These are phyloP conservation scores for Saccharomyces paradoxus DNA, from an alignment of 805 yeast species.

Conservation along the genomic window DNA sequence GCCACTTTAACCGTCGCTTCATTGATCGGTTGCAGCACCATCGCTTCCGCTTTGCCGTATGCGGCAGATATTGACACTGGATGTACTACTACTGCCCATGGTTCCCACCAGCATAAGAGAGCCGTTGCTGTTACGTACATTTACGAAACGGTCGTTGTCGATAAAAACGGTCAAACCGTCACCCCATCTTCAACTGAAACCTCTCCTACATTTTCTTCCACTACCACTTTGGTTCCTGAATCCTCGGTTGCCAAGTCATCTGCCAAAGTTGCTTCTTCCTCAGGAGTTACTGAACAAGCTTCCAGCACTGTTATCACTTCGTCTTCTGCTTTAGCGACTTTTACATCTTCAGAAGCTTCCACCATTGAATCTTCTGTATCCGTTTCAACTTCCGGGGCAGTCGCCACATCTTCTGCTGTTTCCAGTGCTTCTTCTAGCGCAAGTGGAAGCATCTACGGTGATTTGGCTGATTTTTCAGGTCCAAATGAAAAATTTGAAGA, in stretches of 20 bases:
- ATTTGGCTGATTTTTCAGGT: slow-evolving; percentile 45
- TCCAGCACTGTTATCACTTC: not conserved
- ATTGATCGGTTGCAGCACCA: slow-evolving; percentile 22
- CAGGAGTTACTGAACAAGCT: not conserved
- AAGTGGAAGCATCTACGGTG: slow-evolving; percentile 43
- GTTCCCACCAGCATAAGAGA: slow-evolving; percentile 44
- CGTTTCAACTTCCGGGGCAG: slow-evolving; percentile 11
- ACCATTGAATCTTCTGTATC: slow-evolving; percentile 22
- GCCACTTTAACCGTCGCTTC: slow-evolving; percentile 10
- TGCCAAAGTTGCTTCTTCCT: not conserved
- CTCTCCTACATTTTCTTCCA: not conserved
- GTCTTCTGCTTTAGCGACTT: slow-evolving; percentile 13
- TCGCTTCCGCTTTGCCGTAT: slow-evolving; percentile 24
- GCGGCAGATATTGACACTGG: not conserved
- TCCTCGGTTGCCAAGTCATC: not conserved
- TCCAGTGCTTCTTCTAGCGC: slow-evolving; percentile 28
- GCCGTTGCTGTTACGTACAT: slow-evolving; percentile 45
- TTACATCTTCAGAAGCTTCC: slow-evolving; percentile 20
- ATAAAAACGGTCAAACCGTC: slow-evolving; percentile 33
- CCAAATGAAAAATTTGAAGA: slow-evolving; percentile 60
- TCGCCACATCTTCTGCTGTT: slow-evolving; percentile 22
- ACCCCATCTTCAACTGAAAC: not conserved
- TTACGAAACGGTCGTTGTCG: slow-evolving; percentile 48
- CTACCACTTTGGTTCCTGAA: slow-evolving; percentile 2
- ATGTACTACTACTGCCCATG: slow-evolving; percentile 6